Evolutionary conservation across 306 rosid genomes (phyloP).

Genomic region (Malus sylvestris): DNA sequence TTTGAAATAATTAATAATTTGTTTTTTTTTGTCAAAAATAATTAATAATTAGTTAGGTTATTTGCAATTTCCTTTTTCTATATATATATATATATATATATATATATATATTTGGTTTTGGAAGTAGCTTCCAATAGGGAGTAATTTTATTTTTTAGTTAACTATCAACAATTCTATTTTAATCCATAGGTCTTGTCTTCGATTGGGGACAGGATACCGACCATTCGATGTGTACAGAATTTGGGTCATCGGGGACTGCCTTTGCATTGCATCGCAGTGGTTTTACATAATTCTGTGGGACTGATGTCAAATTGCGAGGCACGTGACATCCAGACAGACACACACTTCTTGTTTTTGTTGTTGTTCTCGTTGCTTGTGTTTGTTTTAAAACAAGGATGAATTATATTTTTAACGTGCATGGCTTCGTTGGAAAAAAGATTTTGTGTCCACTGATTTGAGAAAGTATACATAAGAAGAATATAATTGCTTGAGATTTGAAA

Average conservation of each 20-base stretch:
- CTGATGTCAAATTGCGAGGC: background rate
- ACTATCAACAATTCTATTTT: too few relatives aligned
- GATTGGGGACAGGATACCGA: constrained; percentile 44
- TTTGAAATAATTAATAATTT: background rate
- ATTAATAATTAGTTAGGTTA: background rate
- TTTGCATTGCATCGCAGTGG: background rate
- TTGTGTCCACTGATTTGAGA: background rate
- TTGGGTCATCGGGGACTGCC: background rate
- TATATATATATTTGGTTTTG: background rate
- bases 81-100: background rate
- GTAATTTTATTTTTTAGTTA: background rate
- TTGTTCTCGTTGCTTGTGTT: background rate
- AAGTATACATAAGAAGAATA: background rate
- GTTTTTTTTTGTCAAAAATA: background rate
- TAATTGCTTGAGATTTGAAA: background rate
- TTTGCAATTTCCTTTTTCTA: background rate
- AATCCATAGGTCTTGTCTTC: background rate
- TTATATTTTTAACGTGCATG: background rate
- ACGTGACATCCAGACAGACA: constrained; percentile 14
- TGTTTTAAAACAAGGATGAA: background rate
- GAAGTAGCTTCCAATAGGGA: constrained; percentile 7
- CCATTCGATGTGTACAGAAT: constrained; percentile 23
- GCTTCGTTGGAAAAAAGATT: background rate
- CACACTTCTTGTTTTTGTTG: background rate
- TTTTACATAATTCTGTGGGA: constrained; percentile 17